These are phyloP conservation scores for Arabidopsis lyrata DNA, from an alignment of 441 rosid genomes.

Conservation along the genomic window DNA sequence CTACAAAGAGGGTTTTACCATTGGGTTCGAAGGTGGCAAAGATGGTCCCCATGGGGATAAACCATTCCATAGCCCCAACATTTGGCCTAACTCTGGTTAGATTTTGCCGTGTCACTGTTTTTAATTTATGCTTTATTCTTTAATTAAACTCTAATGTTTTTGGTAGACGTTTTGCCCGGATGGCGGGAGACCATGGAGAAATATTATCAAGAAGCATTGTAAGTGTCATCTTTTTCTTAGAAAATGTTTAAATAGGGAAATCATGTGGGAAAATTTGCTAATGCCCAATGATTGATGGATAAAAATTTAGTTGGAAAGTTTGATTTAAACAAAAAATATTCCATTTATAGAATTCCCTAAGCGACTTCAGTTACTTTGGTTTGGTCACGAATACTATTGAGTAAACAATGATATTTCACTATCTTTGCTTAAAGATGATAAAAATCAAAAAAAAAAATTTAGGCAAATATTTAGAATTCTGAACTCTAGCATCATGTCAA, in stretches of 20 bases:
- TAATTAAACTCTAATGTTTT: background rate
- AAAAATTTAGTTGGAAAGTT: background rate
- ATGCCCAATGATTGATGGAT: background rate
- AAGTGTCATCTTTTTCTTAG: conserved; percentile 42
- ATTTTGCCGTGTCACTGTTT: background rate
- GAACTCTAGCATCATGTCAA: too few relatives aligned
- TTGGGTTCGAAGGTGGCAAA: conserved; percentile 69
- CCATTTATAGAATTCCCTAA: too few relatives aligned
- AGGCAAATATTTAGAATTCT: too few relatives aligned
- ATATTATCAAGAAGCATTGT: conserved; percentile 76
- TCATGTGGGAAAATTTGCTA: background rate
- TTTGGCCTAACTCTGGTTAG: conserved; percentile 75
- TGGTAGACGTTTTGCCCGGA: conserved; percentile 66
- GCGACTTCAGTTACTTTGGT: background rate
- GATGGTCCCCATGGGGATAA: conserved; percentile 61
- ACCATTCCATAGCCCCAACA: conserved; percentile 77
- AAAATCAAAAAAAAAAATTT: too few relatives aligned
- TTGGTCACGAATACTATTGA: too few relatives aligned
- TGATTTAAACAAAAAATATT: background rate
- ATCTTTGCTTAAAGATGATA: too few relatives aligned
- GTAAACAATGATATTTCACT: too few relatives aligned
- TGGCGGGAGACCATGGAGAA: conserved; percentile 90
- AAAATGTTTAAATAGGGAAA: background rate
- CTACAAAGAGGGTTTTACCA: conserved; percentile 80
- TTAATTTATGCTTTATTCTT: background rate